Evolutionary conservation across 805 yeast species (phyloP).

Genomic region (Saccharomyces cerevisiae): DNA sequence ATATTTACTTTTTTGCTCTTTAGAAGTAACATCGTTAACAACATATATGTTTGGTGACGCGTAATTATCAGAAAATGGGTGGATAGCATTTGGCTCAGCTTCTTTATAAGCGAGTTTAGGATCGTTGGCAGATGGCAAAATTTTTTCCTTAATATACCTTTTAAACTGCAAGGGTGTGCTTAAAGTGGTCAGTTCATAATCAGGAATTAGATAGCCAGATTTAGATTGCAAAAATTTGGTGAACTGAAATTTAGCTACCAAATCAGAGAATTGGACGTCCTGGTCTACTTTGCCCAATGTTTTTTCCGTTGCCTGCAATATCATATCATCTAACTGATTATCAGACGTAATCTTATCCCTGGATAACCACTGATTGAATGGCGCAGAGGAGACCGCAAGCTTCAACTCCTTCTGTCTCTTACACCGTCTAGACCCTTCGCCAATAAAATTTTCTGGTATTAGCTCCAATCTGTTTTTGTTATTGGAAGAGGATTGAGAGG

Average conservation of each 20-base stretch:
- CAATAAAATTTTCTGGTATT: constrained; percentile 25
- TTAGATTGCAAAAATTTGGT: constrained; percentile 29
- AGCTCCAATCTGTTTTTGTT: constrained; percentile 19
- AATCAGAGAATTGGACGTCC: constrained; percentile 20
- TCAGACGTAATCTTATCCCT: constrained; percentile 18
- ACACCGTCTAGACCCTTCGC: constrained; percentile 17
- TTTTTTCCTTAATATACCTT: constrained; percentile 21
- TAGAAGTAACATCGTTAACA: constrained; percentile 41
- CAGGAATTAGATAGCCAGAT: constrained; percentile 35
- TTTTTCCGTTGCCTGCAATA: constrained; percentile 3
- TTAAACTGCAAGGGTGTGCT: constrained; percentile 24
- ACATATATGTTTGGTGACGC: constrained; percentile 49
- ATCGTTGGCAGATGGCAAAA: constrained; percentile 13
- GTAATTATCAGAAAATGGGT: constrained; percentile 47
- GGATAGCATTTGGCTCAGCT: constrained; percentile 68
- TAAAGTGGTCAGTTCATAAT: constrained; percentile 29
- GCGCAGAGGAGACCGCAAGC: constrained; percentile 12
- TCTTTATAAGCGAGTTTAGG: constrained; percentile 40
- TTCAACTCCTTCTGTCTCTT: constrained; percentile 5
- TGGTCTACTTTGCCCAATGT: constrained; percentile 2
- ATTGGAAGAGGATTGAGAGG: not conserved
- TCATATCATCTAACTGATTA: constrained; percentile 21
- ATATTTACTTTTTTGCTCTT: constrained; percentile 38
- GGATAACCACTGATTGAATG: constrained; percentile 32
- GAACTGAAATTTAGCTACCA: constrained; percentile 31